Conservation (phyloP, 2,329 filamentous ascomycete genomes). For the Ophiostoma sp. region DNA sequence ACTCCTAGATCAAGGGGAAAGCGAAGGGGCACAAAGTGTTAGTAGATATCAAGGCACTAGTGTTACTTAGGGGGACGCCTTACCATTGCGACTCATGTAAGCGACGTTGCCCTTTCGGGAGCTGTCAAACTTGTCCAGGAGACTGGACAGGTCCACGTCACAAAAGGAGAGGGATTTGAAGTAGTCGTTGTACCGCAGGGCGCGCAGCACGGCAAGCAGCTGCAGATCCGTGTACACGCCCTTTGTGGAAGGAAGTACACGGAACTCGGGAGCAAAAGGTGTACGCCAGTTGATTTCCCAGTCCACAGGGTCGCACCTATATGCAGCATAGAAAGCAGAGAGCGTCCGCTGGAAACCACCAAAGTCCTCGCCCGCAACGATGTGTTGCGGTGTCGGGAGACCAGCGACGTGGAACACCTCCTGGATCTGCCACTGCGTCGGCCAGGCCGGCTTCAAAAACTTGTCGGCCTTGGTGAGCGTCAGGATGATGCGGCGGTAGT, state of each 20-base stretch:
- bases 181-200: slow-evolving; percentile 59
- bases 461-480: slow-evolving; percentile 56
- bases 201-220: slow-evolving; percentile 57
- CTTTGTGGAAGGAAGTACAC: slow-evolving; percentile 47
- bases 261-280: slow-evolving; percentile 53
- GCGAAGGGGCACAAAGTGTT: slow-evolving; percentile 28
- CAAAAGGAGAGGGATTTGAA: slow-evolving; percentile 59
- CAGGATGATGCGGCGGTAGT: slow-evolving; percentile 56
- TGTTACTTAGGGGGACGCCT: slow-evolving; percentile 27
- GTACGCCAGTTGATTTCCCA: slow-evolving; percentile 55
- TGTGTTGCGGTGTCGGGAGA: slow-evolving; percentile 53
- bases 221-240: slow-evolving; percentile 51
- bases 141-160: slow-evolving; percentile 50
- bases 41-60: slow-evolving; percentile 16
- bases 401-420: slow-evolving; percentile 55
- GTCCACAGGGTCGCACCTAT: slow-evolving; percentile 49
- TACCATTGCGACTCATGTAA: slow-evolving; percentile 55
- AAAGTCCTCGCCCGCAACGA: slow-evolving; percentile 55
- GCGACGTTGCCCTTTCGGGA: slow-evolving; percentile 49
- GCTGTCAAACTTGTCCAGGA: slow-evolving; percentile 46
- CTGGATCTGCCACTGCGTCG: slow-evolving; percentile 53
- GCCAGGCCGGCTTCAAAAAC: slow-evolving; percentile 59
- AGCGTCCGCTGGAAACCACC: slow-evolving; percentile 57
- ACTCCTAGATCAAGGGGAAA: slow-evolving; percentile 39
- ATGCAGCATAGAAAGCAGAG: slow-evolving; percentile 56